Base-by-base conservation (phyloP, 176 grass and related monocot genomes). In the Phyllostachys edulis region DNA sequence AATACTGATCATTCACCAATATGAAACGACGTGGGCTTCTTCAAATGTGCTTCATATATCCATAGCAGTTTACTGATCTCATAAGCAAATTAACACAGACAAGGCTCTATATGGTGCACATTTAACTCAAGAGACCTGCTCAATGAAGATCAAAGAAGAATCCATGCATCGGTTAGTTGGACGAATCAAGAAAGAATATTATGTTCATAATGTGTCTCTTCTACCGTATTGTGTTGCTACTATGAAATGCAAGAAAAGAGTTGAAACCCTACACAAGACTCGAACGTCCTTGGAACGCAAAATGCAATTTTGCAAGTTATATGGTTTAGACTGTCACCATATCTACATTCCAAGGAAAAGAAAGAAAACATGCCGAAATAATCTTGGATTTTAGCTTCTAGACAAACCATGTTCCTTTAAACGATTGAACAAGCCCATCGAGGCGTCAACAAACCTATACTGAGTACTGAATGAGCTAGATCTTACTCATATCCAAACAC, bases 61-160 rank as follows among this genome's bases (percentile, higher is more conserved):
- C 69, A 60, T 46, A 37, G 73, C 78, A 76, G 60, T 60, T 57
- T 47, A 36, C 78, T 75, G 60, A 67, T 67, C 78, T 81, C 45
- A 46, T 42, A 87, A 67, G 78, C 8, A 87, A 75, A 68, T 55
- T 75, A 67, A 57, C 18, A 24, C 5, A 36, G 37, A 87, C 7
- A 76, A 49, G 41, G 67, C 61, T 18, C 29, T 34, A 75, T 36
- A 36, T 36, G 18, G 26, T 13, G 37, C 5, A 2, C 26, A 36
- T 46, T 46, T 37, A 87, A 87, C 49, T 63, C 20, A 75, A 45
- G 7, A 36, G 13, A 37, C 85, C 85, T 81, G 78, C 49, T 24
- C 37, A 75, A 55, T 27, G 40, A 59, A 34, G 2, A 74, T 21
- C 57, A 87, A 80, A 56, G n/a, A 32, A 66, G 46, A 57, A 59